Percentiles rank a stretch among this genome's conserved stretches.
Conservation (phyloP, 495 filamentous ascomycete genomes). For the Penicillium flavigenum region DNA sequence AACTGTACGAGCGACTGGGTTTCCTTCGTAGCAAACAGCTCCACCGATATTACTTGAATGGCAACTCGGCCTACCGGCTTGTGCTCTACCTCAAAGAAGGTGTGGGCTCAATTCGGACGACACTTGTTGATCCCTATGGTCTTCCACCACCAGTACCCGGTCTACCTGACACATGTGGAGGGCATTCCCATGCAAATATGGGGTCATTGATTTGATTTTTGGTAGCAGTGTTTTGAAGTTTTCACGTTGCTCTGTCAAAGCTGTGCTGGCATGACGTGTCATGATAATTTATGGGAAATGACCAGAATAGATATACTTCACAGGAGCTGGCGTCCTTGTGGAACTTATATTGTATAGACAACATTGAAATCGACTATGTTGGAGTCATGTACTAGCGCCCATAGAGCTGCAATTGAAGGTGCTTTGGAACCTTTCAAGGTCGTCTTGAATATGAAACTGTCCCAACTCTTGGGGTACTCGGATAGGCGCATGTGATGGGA, state of each 20-base stretch:
- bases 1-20: conserved; percentile 88
- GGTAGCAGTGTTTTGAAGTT: neutral
- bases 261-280: conserved; percentile 14
- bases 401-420: neutral
- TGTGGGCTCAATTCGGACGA: conserved; percentile 40
- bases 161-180: conserved; percentile 1
- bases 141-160: conserved; percentile 16
- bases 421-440: neutral
- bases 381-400: neutral
- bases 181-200: conserved; percentile 24
- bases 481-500: neutral
- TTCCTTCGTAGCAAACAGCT: conserved; percentile 91
- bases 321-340: conserved; percentile 18
- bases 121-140: conserved; percentile 42
- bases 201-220: conserved; percentile 7
- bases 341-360: neutral
- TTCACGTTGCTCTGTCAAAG: neutral
- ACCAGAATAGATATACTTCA: conserved; percentile 25
- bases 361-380: neutral
- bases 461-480: neutral
- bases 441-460: neutral
- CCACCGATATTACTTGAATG: conserved; percentile 95
- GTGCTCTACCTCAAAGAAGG: conserved; percentile 77
- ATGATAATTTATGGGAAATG: conserved; percentile 30
- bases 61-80: conserved; percentile 88